Evolutionary conservation across 352 stramenopile genomes (phyloP).

Genomic region (Globisporangium solare): DNA sequence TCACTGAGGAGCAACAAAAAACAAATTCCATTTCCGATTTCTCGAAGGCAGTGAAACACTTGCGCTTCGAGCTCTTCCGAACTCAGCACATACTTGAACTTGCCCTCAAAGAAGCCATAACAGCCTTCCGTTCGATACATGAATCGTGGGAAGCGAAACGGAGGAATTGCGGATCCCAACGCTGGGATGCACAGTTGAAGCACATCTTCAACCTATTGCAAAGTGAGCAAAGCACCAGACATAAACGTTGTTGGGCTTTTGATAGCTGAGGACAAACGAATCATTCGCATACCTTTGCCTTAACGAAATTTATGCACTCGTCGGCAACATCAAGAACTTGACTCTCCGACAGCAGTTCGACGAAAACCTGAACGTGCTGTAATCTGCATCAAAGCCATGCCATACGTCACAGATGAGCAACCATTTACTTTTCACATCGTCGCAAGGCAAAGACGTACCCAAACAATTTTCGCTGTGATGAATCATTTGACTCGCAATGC

Average conservation of each 20-base stretch:
- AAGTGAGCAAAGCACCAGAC: not conserved
- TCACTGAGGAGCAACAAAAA: slow-evolving; percentile 47
- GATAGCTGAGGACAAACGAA: not conserved
- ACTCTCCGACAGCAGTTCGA: slow-evolving; percentile 23
- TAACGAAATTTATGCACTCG: slow-evolving; percentile 26
- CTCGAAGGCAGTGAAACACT: slow-evolving; percentile 77
- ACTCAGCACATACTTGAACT: slow-evolving; percentile 76
- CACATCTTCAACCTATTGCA: slow-evolving; percentile 53
- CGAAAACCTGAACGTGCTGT: slow-evolving; percentile 20
- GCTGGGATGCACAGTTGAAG: slow-evolving; percentile 68
- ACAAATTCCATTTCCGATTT: slow-evolving; percentile 73
- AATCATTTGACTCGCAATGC: slow-evolving; percentile 1
- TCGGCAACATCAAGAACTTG: slow-evolving; percentile 29
- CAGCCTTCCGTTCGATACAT: slow-evolving; percentile 42
- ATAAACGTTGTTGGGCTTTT: not conserved
- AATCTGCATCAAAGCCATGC: slow-evolving; percentile 2
- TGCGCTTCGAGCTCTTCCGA: slow-evolving; percentile 75
- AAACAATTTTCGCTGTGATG: slow-evolving; percentile 3
- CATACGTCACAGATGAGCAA: not conserved
- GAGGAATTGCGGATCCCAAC: slow-evolving; percentile 63
- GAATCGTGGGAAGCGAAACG: slow-evolving; percentile 65
- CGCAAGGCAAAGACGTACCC: slow-evolving; percentile 1
- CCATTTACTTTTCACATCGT: not conserved
- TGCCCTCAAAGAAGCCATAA: slow-evolving; percentile 79
- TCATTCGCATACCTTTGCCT: slow-evolving; percentile 27